A percentile compares a stretch with the other conserved stretches of the same genome.
These are phyloP conservation scores for Effrenium voratum DNA, from an alignment of 73 alveolate species.

Conservation along the genomic window DNA sequence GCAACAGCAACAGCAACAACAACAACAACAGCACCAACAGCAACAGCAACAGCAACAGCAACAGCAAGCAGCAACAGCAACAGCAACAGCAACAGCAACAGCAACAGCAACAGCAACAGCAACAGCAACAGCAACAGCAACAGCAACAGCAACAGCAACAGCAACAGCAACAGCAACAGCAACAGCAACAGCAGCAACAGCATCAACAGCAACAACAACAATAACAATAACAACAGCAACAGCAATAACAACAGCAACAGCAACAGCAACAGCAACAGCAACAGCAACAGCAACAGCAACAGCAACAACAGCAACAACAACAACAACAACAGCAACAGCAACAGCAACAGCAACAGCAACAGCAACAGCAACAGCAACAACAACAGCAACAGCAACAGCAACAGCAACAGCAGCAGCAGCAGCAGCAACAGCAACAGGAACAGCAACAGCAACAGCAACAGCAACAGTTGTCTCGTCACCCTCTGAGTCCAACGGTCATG, in stretches of 20 bases:
- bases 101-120: neutral
- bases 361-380: no score
- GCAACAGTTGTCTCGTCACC: no score
- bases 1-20: neutral
- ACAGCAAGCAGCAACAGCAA: neutral
- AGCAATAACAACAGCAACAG: neutral
- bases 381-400: no score
- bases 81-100: neutral
- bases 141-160: neutral
- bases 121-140: neutral
- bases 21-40: neutral
- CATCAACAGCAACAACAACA: neutral
- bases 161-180: neutral
- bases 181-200: neutral
- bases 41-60: neutral
- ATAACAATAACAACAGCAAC: neutral
- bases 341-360: no score
- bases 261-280: neutral
- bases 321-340: no score
- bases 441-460: no score
- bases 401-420: no score
- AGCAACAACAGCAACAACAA: neutral
- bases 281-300: neutral
- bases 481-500: no score
- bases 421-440: no score